A percentile compares a stretch with the other conserved stretches of the same genome.
phyloP scores from a whole-genome alignment of 2,329 filamentous ascomycete species.

The Ceratocystis diversiconidia region DNA sequence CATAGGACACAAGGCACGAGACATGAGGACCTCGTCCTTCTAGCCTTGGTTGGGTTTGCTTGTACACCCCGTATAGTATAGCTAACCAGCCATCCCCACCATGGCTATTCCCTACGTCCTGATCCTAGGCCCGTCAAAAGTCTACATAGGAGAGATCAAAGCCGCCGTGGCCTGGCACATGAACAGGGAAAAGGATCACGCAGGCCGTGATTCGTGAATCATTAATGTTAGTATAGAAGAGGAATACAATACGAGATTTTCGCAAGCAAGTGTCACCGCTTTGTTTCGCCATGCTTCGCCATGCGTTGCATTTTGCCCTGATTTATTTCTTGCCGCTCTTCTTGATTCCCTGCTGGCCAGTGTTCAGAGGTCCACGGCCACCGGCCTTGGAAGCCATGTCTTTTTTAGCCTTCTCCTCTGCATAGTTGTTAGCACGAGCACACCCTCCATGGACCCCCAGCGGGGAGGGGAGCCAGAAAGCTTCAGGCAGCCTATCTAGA shows the following conservation, averaged over 20 bases:
- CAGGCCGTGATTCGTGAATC: no score
- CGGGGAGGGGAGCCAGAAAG: background rate
- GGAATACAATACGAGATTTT: background rate
- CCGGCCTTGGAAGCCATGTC: constrained; percentile 68
- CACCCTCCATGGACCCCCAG: background rate
- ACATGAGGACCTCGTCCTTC: no score
- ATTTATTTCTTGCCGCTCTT: constrained; percentile 92
- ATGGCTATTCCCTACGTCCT: no score
- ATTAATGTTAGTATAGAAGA: background rate
- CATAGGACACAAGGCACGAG: no score
- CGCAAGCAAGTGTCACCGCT: background rate
- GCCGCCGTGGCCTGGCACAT: no score
- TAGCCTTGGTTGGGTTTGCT: no score
- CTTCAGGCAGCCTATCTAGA: background rate
- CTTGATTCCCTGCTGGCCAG: constrained; percentile 81
- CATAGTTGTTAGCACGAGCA: constrained; percentile 2
- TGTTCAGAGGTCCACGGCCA: constrained; percentile 79
- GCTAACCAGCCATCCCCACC: no score
- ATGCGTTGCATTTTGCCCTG: background rate
- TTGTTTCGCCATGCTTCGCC: background rate
- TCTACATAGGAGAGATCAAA: no score
- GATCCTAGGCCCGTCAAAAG: no score
- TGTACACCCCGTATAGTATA: no score
- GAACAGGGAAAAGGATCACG: no score
- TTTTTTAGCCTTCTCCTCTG: constrained; percentile 75